Evolutionary conservation across 768 basidiomycete genomes (phyloP), one percentile per base, ranked within the genome.

Genomic region (Lactarius trivialis): DNA sequence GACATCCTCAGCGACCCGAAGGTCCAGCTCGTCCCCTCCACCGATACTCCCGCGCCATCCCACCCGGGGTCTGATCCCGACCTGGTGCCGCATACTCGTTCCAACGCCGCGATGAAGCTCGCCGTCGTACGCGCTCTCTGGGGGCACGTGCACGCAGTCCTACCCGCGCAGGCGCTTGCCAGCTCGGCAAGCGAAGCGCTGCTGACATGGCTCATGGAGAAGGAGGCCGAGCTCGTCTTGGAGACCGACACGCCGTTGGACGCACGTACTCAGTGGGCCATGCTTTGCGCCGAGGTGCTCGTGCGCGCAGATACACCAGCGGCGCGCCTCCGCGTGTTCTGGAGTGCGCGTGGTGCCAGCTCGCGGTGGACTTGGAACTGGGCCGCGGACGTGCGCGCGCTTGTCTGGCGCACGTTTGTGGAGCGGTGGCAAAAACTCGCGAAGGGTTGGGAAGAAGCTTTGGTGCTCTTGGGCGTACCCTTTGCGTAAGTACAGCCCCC

Each of bases 121-220:
- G 74, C 73, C 5, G 71, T 87, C 21, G 76, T 83, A 9, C 79
- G 79, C 26, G 76, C 79, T n/a, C 77, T 90, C 37, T 89, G 87
- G 87, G 67, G 71, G 1, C 71, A 73, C 45, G 74, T 81, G 56
- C 77, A 76, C 36, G 70, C 70, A 3, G 70, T 76, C 8, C 76
- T 86, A 64, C 78, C 83, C 0, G 64, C 68, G 3, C 61, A 73
- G 8, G 70, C 76, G 19, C 76, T 87, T 37, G 71, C 72, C 8
- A 70, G 70, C 9, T 78, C 80, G 1, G 82, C 77, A 1, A 75
- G 78, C 62, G 64, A 65, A 24, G 73, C 70, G 32, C 67, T 91
- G 2, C 72, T 87, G 7, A 72, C 67, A 7, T 78, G 74, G 67
- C 75, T 91, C 24, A 71, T 82, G 67, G 71, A 78, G 58, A 76